These are phyloP conservation scores for Aspergillus sp. DNA, from an alignment of 2,329 filamentous ascomycete species.

Conservation along the genomic window DNA sequence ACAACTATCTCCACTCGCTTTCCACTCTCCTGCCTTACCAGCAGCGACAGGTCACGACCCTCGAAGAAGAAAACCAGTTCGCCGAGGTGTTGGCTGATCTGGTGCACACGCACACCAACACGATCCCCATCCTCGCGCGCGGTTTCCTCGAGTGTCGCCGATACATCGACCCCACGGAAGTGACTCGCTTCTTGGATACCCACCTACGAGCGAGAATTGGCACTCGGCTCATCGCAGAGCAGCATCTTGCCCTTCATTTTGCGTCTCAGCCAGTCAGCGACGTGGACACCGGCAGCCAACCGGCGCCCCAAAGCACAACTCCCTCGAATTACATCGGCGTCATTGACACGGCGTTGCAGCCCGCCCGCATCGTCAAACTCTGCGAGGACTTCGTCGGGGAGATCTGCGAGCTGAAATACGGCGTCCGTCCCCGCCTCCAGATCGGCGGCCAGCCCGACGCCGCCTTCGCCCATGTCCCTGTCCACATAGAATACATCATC, in stretches of 20 bases:
- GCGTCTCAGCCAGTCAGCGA: constrained; percentile 71
- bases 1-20: constrained; percentile 92
- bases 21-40: constrained; percentile 86
- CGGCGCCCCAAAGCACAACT: constrained; percentile 21
- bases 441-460: constrained; percentile 84
- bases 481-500: constrained; percentile 95
- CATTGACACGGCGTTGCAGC: constrained; percentile 85
- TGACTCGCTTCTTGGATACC: constrained; percentile 90
- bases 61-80: constrained; percentile 87
- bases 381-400: constrained; percentile 92
- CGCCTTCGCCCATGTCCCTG: constrained; percentile 90
- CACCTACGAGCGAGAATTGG: constrained; percentile 92
- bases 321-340: constrained; percentile 78
- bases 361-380: constrained; percentile 74
- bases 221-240: constrained; percentile 89
- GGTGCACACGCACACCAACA: constrained; percentile 92
- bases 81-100: constrained; percentile 91
- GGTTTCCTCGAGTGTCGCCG: constrained; percentile 91
- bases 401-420: constrained; percentile 95
- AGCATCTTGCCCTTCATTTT: constrained; percentile 88
- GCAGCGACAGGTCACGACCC: constrained; percentile 67
- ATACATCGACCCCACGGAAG: constrained; percentile 78
- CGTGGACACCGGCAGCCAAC: constrained; percentile 21
- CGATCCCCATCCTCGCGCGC: constrained; percentile 85
- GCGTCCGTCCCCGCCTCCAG: constrained; percentile 74